These are phyloP conservation scores for Lepidium aucheri DNA, from an alignment of 345 rosid genomes.

Conservation along the genomic window DNA sequence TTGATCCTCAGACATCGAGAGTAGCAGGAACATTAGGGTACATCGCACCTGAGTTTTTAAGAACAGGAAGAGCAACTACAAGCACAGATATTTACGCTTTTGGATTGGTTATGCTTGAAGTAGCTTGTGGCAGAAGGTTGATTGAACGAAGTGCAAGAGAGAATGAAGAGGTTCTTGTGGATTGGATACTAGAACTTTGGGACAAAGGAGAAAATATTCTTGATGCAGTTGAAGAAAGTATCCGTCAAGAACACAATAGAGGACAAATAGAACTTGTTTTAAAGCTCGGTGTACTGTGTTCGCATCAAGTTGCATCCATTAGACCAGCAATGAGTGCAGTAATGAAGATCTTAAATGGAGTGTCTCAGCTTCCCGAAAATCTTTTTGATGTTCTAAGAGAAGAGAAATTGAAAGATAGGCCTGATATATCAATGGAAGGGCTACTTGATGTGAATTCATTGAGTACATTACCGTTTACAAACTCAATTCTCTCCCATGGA, in stretches of 20 bases:
- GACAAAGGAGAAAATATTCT: conserved; percentile 25
- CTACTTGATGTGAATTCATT: background rate
- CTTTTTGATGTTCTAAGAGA: background rate
- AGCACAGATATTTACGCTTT: conserved; percentile 35
- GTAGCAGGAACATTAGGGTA: conserved; percentile 39
- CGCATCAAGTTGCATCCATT: conserved; percentile 8
- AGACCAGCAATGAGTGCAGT: conserved; percentile 29
- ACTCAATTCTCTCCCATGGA: conserved; percentile 4
- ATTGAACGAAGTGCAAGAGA: conserved; percentile 1
- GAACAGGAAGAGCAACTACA: conserved; percentile 37
- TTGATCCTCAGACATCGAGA: conserved; percentile 31
- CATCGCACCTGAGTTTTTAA: conserved; percentile 32
- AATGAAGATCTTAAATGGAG: conserved; percentile 15
- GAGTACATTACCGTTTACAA: background rate
- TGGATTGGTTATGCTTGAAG: conserved; percentile 33
- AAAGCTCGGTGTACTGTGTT: conserved; percentile 34
- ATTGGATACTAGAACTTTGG: conserved; percentile 33
- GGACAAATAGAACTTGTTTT: conserved; percentile 23
- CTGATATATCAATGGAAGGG: conserved; percentile 1
- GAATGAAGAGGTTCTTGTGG: conserved; percentile 21
- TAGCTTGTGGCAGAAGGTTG: conserved; percentile 40
- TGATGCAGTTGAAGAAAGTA: conserved; percentile 18
- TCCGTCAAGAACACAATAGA: conserved; percentile 4
- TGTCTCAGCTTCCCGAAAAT: conserved; percentile 9
- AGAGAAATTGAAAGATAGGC: background rate